Conservation (phyloP, 257 asterid genomes). For the Forsythia suspensa region DNA sequence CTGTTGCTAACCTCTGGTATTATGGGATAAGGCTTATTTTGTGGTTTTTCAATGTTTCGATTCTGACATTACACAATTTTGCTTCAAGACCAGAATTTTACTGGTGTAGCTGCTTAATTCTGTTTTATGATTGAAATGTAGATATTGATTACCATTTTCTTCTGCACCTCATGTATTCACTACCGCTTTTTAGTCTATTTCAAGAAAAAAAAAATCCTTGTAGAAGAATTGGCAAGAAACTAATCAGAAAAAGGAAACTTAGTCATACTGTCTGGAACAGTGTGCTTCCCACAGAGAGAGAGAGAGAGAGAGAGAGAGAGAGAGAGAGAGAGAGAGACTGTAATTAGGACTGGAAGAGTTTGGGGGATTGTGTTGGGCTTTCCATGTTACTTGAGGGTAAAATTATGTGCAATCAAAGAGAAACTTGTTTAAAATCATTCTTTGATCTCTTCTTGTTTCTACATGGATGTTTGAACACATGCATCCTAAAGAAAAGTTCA, state of each 20-base stretch:
- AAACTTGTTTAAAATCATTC: background rate
- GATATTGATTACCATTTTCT: background rate
- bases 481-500: background rate
- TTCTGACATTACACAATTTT: background rate
- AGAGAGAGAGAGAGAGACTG: background rate
- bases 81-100: constrained; percentile 7
- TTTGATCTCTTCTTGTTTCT: background rate
- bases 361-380: background rate
- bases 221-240: background rate
- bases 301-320: too few species aligned
- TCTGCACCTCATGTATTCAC: background rate
- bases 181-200: background rate
- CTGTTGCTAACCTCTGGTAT: background rate
- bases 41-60: background rate
- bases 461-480: background rate
- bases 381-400: constrained; percentile 7
- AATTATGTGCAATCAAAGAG: background rate
- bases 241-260: background rate
- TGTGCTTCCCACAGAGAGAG: background rate
- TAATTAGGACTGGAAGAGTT: background rate
- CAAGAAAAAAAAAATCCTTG: background rate
- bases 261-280: background rate
- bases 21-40: background rate
- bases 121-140: background rate
- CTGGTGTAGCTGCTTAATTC: background rate